phyloP scores from a whole-genome alignment of 768 basidiomycete genomes.

The Xerocomellus intermedius region DNA sequence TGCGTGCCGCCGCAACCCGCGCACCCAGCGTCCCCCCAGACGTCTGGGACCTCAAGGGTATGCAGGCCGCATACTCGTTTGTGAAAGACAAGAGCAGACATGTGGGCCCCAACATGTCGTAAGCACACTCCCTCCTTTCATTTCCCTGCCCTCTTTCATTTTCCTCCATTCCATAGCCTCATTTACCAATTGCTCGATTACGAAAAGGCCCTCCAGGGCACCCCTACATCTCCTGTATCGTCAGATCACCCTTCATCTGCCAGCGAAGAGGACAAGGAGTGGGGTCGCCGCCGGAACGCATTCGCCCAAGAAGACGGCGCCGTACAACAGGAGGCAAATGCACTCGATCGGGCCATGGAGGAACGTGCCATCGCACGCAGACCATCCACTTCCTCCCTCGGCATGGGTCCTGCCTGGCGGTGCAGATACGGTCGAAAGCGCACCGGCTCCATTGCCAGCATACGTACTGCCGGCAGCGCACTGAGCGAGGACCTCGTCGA shows the following conservation, averaged over 20 bases:
- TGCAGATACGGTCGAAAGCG: slow-evolving; percentile 70
- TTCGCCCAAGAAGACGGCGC: slow-evolving; percentile 44
- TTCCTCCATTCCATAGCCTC: slow-evolving; percentile 49
- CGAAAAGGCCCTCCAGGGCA: slow-evolving; percentile 67
- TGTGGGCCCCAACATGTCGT: slow-evolving; percentile 95
- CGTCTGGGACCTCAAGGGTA: slow-evolving; percentile 77
- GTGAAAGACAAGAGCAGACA: slow-evolving; percentile 88
- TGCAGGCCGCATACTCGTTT: slow-evolving; percentile 87
- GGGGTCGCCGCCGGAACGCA: slow-evolving; percentile 65
- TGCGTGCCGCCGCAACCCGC: slow-evolving; percentile 81
- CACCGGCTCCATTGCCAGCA: slow-evolving; percentile 73
- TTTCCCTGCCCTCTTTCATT: slow-evolving; percentile 22
- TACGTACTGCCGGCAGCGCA: slow-evolving; percentile 61
- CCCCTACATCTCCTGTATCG: slow-evolving; percentile 44
- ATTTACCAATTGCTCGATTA: slow-evolving; percentile 94
- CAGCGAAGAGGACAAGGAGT: slow-evolving; percentile 75
- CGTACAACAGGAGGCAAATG: slow-evolving; percentile 75
- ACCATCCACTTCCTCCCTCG: slow-evolving; percentile 63
- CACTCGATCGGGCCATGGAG: slow-evolving; percentile 86
- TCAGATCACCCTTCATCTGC: slow-evolving; percentile 55
- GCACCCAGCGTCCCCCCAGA: slow-evolving; percentile 67
- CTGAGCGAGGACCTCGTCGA: slow-evolving; percentile 80
- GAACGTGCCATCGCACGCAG: slow-evolving; percentile 76
- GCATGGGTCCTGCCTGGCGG: slow-evolving; percentile 67
- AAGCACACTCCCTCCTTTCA: slow-evolving; percentile 40